Base-by-base conservation (phyloP, 257 asterid species). In the Apocynum venetum region DNA sequence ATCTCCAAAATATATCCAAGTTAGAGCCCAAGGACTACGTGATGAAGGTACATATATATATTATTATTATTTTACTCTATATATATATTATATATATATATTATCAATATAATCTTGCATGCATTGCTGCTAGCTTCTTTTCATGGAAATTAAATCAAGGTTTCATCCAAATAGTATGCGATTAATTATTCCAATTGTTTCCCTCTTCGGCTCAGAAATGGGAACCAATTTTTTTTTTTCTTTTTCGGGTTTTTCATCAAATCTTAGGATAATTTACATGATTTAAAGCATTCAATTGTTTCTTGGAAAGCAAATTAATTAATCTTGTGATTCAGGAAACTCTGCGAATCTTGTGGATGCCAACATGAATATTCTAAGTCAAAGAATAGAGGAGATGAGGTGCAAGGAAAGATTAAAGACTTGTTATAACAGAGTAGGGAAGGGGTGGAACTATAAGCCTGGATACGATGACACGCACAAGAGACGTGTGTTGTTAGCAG, bases 381-480 rank as follows among this genome's bases (percentile, higher is more conserved):
- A 77, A 52, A 85, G 94, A 84, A 86, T 88, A 11, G 83, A 83
- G 73, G 35, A 46, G 56, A 59, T 82, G 80, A 84, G 83, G 80
- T 77, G 57, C 53, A 85, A 73, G 53, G 94, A 87, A 40, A 84
- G 78, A 79, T 56, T 84, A 59, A 55, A 73, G 31, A n/a, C 55
- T 31, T 60, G 76, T 63, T 69, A 10, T 49, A 10, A 76, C 38
- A 63, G 25, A 41, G 48, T 2, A 5, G 79, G 41, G 57, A 68
- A 72, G 6, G 90, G 89, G 19, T 89, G 92, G 94, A 86, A 85
- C 43, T 86, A 88, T 82, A 72, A 61, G 67, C 10, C 79, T 19
- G 82, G 76, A 17, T 79, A 85, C 66, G 80, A 85, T 85, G 84
- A 55, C 82, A 87, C 78, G 65, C 38, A 5, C 77, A 81, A 41